phyloP scores from a whole-genome alignment of 176 grass and related monocot species.

The Rhipidocladum racemiflorum region DNA sequence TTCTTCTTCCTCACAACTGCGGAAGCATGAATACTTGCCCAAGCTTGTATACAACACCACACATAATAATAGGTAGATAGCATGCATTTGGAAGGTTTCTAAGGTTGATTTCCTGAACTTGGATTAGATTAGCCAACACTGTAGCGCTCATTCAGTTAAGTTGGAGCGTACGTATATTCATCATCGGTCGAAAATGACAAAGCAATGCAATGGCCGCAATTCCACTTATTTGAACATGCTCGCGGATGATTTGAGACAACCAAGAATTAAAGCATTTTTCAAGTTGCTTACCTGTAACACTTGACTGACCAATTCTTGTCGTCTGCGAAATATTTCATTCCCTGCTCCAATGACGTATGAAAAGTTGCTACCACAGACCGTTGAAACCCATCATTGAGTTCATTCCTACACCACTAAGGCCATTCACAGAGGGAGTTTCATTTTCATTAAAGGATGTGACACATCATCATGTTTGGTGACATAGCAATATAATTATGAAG shows the following conservation, averaged over 20 bases:
- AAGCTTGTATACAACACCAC: too few relatives aligned
- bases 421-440: too few relatives aligned
- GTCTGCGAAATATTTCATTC: neutral
- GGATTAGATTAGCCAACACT: neutral
- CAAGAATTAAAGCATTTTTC: neutral
- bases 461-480: too few relatives aligned
- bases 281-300: neutral
- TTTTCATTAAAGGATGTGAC: too few relatives aligned
- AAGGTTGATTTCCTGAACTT: neutral
- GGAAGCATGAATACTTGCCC: too few relatives aligned
- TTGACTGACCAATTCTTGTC: neutral
- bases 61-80: neutral
- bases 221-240: neutral
- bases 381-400: neutral
- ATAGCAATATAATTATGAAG: too few relatives aligned
- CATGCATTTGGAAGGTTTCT: neutral
- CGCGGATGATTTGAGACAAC: neutral
- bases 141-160: neutral
- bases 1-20: too few relatives aligned
- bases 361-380: neutral
- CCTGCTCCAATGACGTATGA: neutral
- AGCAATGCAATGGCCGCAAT: neutral
- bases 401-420: neutral
- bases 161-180: neutral
- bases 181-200: neutral